These are phyloP conservation scores for Sporothrix protearum DNA, from an alignment of 2,329 filamentous ascomycete species.

Conservation along the genomic window DNA sequence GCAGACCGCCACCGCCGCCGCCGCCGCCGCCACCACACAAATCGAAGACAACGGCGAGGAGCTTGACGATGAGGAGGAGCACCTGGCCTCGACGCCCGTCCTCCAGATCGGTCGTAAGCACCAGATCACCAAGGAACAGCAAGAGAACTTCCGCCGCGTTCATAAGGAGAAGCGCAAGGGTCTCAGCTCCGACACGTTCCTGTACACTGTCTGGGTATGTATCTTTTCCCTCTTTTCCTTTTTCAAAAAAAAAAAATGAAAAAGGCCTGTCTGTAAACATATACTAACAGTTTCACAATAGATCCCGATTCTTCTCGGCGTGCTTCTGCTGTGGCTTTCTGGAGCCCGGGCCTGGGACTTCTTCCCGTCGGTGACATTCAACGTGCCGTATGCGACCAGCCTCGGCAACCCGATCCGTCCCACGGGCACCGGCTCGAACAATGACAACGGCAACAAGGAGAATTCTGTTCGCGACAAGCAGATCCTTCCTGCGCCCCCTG, in stretches of 20 bases:
- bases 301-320: constrained; percentile 29
- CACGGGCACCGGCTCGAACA: neutral
- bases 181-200: constrained; percentile 59
- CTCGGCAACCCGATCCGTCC: constrained; percentile 23
- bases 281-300: constrained; percentile 6
- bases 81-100: constrained; percentile 39
- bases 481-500: constrained; percentile 12
- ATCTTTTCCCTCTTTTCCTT: neutral
- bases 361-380: constrained; percentile 27
- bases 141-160: constrained; percentile 58
- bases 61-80: constrained; percentile 33
- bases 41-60: constrained; percentile 36
- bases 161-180: constrained; percentile 62
- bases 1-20: constrained; percentile 29
- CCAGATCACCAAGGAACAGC: constrained; percentile 61
- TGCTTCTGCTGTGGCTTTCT: constrained; percentile 28
- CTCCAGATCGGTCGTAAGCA: constrained; percentile 62
- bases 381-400: constrained; percentile 28
- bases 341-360: constrained; percentile 27
- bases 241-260: too few relatives aligned
- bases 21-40: neutral
- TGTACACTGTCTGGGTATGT: constrained; percentile 67
- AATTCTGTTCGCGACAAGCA: neutral
- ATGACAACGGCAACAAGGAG: neutral
- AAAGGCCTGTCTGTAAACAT: neutral